Conservation (phyloP, 2,329 filamentous ascomycete genomes). For the Plectosphaerella cucumerina region DNA sequence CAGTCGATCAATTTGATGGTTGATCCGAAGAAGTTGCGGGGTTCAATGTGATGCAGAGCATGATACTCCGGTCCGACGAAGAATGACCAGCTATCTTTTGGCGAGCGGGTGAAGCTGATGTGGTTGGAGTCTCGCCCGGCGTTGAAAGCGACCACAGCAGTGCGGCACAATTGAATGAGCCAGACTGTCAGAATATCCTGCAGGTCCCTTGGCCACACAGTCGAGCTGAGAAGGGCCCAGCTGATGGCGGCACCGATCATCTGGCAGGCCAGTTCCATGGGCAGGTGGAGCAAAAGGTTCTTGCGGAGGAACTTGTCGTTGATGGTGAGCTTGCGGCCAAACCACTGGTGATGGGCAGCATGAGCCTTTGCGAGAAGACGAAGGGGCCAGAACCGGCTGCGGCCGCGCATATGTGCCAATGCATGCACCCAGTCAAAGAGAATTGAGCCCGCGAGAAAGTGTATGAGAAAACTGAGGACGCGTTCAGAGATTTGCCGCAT, state of each 20-base stretch:
- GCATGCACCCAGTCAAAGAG: slow-evolving; percentile 6
- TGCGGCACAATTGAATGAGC: slow-evolving; percentile 1
- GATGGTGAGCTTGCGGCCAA: slow-evolving; percentile 5
- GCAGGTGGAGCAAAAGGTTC: slow-evolving; percentile 8
- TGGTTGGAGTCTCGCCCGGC: slow-evolving; percentile 12
- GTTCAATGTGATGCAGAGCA: slow-evolving; percentile 14
- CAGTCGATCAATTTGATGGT: slow-evolving; percentile 12
- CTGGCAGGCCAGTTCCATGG: slow-evolving; percentile 7
- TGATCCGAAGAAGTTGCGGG: slow-evolving; percentile 15
- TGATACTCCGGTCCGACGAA: slow-evolving; percentile 14
- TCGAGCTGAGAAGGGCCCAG: slow-evolving; percentile 1
- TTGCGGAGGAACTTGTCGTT: neutral
- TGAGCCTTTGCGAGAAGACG: slow-evolving; percentile 8
- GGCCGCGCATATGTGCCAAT: slow-evolving; percentile 5
- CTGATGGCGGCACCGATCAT: slow-evolving; percentile 3
- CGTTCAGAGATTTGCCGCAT: no score
- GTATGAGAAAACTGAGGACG: no score
- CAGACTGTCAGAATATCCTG: neutral
- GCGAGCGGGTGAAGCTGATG: slow-evolving; percentile 1
- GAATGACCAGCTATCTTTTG: slow-evolving; percentile 8
- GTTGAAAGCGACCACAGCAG: slow-evolving; percentile 8
- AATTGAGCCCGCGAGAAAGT: neutral
- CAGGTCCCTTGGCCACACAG: neutral
- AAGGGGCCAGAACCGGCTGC: slow-evolving; percentile 1
- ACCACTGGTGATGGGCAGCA: slow-evolving; percentile 8